Conservation (phyloP, 208 protist genomes). For the Angomonas ambiguus region DNA sequence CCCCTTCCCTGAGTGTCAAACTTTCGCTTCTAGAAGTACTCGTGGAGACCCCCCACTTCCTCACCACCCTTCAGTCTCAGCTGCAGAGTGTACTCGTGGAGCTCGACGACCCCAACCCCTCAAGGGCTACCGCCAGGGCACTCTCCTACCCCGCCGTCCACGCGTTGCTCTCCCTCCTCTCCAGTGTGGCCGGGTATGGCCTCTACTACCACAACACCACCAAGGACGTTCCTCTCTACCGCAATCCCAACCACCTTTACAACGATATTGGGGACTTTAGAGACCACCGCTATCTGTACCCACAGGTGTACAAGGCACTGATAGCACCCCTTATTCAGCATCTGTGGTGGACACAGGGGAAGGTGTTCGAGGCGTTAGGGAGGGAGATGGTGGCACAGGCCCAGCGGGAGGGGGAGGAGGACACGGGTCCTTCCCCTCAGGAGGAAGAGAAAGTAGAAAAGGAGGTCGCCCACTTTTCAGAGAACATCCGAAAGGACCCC, state of each 20-base stretch:
- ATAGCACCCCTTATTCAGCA: not conserved
- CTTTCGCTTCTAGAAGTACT: not conserved
- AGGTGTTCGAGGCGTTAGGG: not conserved
- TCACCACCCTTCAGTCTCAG: not conserved
- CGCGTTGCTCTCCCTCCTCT: not conserved
- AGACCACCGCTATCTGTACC: not conserved
- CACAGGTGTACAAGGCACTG: not conserved
- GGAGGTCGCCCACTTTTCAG: not conserved
- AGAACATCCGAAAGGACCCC: no score
- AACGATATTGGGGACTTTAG: not conserved
- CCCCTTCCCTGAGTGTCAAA: not conserved
- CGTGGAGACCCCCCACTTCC: not conserved
- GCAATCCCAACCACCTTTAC: not conserved
- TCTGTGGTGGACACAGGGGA: not conserved
- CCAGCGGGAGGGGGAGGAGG: not conserved
- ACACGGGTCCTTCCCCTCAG: no score
- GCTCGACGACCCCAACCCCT: not conserved
- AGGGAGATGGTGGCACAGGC: not conserved
- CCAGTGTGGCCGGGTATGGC: not conserved
- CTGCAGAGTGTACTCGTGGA: not conserved
- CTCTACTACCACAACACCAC: not conserved
- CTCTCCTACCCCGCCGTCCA: not conserved
- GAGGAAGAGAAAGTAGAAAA: not conserved
- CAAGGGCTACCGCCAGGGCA: not conserved
- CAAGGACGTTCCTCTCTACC: not conserved